phyloP scores from a whole-genome alignment of 768 basidiomycete genomes.

The Amanita phalloides region DNA sequence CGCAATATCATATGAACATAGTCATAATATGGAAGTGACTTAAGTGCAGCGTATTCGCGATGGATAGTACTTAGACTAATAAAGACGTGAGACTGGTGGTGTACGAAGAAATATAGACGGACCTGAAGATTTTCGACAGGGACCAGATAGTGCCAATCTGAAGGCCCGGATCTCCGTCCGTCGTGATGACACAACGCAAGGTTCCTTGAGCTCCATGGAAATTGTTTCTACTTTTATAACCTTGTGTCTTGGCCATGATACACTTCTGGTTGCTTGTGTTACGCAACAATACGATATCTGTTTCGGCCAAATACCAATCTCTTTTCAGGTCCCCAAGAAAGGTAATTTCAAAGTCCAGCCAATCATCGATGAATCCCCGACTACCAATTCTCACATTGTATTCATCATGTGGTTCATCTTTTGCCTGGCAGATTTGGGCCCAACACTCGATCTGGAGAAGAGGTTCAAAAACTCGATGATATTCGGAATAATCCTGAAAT shows the following conservation, averaged over 20 bases:
- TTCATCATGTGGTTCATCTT: slow-evolving; percentile 46
- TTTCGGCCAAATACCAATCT: slow-evolving; percentile 71
- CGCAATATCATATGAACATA: slow-evolving; percentile 58
- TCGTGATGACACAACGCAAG: slow-evolving; percentile 41
- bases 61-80: slow-evolving; percentile 80
- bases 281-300: slow-evolving; percentile 75
- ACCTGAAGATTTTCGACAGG: slow-evolving; percentile 79
- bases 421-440: slow-evolving; percentile 75
- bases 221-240: slow-evolving; percentile 20
- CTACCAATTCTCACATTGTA: slow-evolving; percentile 56
- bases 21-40: slow-evolving; percentile 77
- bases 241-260: slow-evolving; percentile 57
- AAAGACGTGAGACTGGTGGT: neutral
- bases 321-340: slow-evolving; percentile 48
- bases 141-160: slow-evolving; percentile 59
- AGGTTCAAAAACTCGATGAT: slow-evolving; percentile 71
- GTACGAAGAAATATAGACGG: slow-evolving; percentile 10
- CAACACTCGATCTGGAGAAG: slow-evolving; percentile 84
- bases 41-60: slow-evolving; percentile 85
- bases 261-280: slow-evolving; percentile 41
- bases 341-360: slow-evolving; percentile 66
- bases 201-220: slow-evolving; percentile 42
- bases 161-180: slow-evolving; percentile 45
- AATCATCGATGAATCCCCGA: slow-evolving; percentile 69
- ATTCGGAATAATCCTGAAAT: slow-evolving; percentile 59